These are phyloP conservation scores for Coemansia sp. DNA, from an alignment of 192 early-diverging fungal species.

Conservation along the genomic window DNA sequence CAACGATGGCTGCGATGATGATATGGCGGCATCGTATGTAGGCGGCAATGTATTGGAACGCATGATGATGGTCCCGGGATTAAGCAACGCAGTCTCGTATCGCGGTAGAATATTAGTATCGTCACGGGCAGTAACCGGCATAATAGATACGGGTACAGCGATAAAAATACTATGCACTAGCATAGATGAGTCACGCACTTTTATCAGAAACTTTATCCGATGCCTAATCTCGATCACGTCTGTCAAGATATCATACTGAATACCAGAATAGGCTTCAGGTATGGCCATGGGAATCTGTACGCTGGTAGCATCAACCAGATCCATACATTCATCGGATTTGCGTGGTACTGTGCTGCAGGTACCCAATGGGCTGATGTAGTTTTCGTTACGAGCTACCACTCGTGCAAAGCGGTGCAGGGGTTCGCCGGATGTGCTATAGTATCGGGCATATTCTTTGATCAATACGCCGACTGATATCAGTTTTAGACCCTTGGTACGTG, in stretches of 20 bases:
- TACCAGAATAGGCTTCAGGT: constrained; percentile 29
- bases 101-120: constrained; percentile 43
- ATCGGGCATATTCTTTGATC: constrained; percentile 61
- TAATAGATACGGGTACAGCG: constrained; percentile 52
- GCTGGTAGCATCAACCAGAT: constrained; percentile 36
- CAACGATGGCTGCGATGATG: not conserved
- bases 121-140: constrained; percentile 48
- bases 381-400: constrained; percentile 47
- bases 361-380: constrained; percentile 27
- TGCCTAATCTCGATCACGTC: constrained; percentile 52
- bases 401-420: constrained; percentile 28
- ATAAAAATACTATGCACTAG: constrained; percentile 50
- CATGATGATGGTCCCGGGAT: constrained; percentile 37
- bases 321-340: constrained; percentile 23
- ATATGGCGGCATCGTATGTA: constrained; percentile 25
- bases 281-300: constrained; percentile 36
- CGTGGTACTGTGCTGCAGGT: constrained; percentile 18
- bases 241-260: constrained; percentile 45
- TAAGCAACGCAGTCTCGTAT: constrained; percentile 36
- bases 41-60: constrained; percentile 45
- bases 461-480: constrained; percentile 49
- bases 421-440: constrained; percentile 22
- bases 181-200: constrained; percentile 34
- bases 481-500: constrained; percentile 43
- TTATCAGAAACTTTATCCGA: constrained; percentile 54